These are phyloP conservation scores for Ophiostoma quercus DNA, from an alignment of 2,329 filamentous ascomycete genomes.

Conservation along the genomic window DNA sequence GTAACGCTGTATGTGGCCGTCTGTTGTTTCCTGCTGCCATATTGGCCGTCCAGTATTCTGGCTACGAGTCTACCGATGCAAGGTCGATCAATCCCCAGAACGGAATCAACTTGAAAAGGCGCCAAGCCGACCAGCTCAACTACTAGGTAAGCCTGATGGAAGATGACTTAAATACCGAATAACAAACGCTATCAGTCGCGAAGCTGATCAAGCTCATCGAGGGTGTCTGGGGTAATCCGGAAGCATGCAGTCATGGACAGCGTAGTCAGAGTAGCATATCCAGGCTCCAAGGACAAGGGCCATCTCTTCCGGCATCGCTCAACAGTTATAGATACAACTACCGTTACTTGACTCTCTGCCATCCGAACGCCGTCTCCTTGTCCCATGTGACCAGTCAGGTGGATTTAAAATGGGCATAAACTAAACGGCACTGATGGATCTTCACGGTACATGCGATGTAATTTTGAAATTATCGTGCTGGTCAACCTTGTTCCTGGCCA, in stretches of 20 bases:
- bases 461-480: background rate
- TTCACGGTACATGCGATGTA: background rate
- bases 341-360: no score
- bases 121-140: background rate
- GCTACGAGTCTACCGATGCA: background rate
- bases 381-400: slow-evolving; percentile 10
- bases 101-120: background rate
- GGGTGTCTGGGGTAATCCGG: slow-evolving; percentile 8
- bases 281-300: background rate
- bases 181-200: background rate
- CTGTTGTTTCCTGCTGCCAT: background rate
- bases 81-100: slow-evolving; percentile 1
- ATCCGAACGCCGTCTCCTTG: background rate
- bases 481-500: background rate
- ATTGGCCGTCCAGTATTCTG: background rate
- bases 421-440: background rate
- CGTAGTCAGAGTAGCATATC: background rate
- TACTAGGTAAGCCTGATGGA: background rate
- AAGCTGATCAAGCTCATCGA: background rate
- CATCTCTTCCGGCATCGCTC: background rate
- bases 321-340: background rate
- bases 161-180: background rate
- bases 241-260: background rate
- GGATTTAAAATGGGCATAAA: background rate
- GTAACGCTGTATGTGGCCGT: background rate